Percentiles rank a stretch among this genome's conserved stretches.
phyloP scores from a whole-genome alignment of 2,329 filamentous ascomycete genomes.

The Monosporascus sp. region DNA sequence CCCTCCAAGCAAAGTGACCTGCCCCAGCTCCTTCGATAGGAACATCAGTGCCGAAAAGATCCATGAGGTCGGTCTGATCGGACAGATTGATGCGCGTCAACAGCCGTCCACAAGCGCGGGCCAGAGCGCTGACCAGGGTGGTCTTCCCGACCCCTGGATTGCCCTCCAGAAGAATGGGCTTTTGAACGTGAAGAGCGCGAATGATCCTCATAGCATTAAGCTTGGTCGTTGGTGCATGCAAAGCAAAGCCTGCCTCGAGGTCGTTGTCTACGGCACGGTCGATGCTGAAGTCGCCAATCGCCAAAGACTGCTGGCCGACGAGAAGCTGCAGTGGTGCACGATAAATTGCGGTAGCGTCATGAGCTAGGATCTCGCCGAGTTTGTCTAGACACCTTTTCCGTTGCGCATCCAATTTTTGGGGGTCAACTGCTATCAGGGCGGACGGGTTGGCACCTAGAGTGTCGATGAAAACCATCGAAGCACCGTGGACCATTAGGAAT shows the following conservation, averaged over 20 bases:
- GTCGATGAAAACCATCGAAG: slow-evolving; percentile 92
- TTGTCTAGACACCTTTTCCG: slow-evolving; percentile 67
- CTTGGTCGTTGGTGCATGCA: slow-evolving; percentile 84
- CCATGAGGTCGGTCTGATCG: slow-evolving; percentile 96
- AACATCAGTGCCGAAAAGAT: slow-evolving; percentile 93
- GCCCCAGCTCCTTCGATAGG: slow-evolving; percentile 89
- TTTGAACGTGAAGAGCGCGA: slow-evolving; percentile 79
- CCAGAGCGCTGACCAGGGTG: slow-evolving; percentile 80
- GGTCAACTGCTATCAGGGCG: slow-evolving; percentile 69
- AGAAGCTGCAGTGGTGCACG: slow-evolving; percentile 53
- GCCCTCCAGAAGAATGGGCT: slow-evolving; percentile 91
- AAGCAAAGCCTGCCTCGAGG: slow-evolving; percentile 62
- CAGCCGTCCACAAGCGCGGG: slow-evolving; percentile 71
- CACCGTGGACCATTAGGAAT: slow-evolving; percentile 67
- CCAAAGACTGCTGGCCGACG: slow-evolving; percentile 48
- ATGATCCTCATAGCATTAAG: slow-evolving; percentile 87
- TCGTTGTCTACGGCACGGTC: slow-evolving; percentile 43
- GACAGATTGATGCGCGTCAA: slow-evolving; percentile 94
- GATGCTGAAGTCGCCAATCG: slow-evolving; percentile 72
- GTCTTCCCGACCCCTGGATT: slow-evolving; percentile 99
- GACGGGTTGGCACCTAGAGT: slow-evolving; percentile 93
- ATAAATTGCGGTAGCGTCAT: slow-evolving; percentile 63
- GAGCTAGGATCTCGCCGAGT: slow-evolving; percentile 60
- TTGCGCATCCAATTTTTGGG: slow-evolving; percentile 65
- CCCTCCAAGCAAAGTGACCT: slow-evolving; percentile 90